A percentile compares a stretch with the other conserved stretches of the same genome.
These are phyloP conservation scores for Podaxis rugospora DNA, from an alignment of 768 basidiomycete species.

Conservation along the genomic window DNA sequence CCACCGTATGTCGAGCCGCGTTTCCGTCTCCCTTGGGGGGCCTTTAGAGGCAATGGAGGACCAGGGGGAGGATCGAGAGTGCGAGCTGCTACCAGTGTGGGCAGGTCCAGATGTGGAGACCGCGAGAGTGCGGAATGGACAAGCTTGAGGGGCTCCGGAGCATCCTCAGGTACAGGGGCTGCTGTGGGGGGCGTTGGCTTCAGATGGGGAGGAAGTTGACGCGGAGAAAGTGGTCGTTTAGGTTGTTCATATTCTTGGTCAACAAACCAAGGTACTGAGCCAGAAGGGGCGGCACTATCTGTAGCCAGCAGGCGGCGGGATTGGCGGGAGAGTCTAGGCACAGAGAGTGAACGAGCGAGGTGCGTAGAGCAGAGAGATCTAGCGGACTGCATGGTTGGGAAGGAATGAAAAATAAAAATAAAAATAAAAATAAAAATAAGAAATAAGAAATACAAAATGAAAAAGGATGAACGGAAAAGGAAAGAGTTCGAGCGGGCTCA, in stretches of 20 bases:
- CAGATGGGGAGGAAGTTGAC: conserved; percentile 22
- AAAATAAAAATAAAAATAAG: too few relatives aligned
- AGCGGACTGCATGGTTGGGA: too few relatives aligned
- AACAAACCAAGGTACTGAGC: conserved; percentile 61
- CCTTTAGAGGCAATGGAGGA: conserved; percentile 52
- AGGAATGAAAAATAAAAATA: too few relatives aligned
- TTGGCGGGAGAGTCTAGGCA: neutral
- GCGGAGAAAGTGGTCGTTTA: conserved; percentile 19
- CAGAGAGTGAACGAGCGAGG: neutral
- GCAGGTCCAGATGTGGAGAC: conserved; percentile 68
- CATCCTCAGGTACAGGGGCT: conserved; percentile 44
- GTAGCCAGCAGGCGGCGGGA: neutral
- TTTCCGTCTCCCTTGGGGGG: conserved; percentile 58
- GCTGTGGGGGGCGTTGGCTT: conserved; percentile 16
- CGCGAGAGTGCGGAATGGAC: conserved; percentile 53
- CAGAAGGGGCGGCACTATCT: neutral
- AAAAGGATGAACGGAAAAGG: neutral
- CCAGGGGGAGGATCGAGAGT: conserved; percentile 49
- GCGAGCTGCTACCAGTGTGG: conserved; percentile 48
- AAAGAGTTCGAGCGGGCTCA: too few relatives aligned
- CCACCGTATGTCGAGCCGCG: conserved; percentile 67
- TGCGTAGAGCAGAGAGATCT: neutral
- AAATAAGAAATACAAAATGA: too few relatives aligned
- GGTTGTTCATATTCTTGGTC: conserved; percentile 31
- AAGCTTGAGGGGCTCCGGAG: conserved; percentile 46